Conservation (phyloP, 1,284 basidiomycete genomes). For the Mycena sp. region DNA sequence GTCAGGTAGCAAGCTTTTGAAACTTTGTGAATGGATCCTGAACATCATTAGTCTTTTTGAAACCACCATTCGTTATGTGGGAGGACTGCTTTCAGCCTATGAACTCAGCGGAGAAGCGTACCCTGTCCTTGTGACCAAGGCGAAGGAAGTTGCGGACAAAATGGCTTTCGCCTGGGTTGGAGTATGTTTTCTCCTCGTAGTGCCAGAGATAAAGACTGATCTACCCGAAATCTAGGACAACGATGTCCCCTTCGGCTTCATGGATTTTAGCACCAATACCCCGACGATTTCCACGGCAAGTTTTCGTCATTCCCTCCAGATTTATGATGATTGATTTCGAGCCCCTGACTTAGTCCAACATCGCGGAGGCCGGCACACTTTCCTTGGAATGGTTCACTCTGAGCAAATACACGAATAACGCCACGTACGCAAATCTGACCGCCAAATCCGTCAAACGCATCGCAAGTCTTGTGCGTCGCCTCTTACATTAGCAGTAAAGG, state of each 20-base stretch:
- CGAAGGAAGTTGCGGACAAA: slow-evolving; percentile 68
- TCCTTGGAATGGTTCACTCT: slow-evolving; percentile 16
- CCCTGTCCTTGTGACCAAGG: slow-evolving; percentile 57
- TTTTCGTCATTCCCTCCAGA: not conserved
- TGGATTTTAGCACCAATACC: slow-evolving; percentile 17
- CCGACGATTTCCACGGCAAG: not conserved
- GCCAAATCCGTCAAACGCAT: slow-evolving; percentile 1
- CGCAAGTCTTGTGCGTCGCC: slow-evolving; percentile 8
- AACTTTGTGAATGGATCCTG: not conserved
- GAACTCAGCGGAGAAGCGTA: slow-evolving; percentile 70
- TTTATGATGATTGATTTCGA: not conserved
- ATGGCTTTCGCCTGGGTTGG: slow-evolving; percentile 56
- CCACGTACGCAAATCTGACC: slow-evolving; percentile 8
- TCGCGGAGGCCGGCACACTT: slow-evolving; percentile 23
- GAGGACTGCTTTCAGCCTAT: slow-evolving; percentile 68
- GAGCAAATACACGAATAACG: slow-evolving; percentile 15
- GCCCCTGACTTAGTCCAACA: slow-evolving; percentile 22
- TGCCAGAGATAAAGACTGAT: not conserved
- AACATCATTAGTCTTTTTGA: slow-evolving; percentile 66
- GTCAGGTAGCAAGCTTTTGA: slow-evolving; percentile 43
- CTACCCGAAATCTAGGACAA: not conserved
- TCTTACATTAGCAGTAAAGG: not conserved
- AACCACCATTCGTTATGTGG: slow-evolving; percentile 77
- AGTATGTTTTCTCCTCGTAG: not conserved
- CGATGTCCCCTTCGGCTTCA: slow-evolving; percentile 6